Evolutionary conservation across 164 flowering plant genomes (phyloP).

Genomic region (Berberis thunbergii): DNA sequence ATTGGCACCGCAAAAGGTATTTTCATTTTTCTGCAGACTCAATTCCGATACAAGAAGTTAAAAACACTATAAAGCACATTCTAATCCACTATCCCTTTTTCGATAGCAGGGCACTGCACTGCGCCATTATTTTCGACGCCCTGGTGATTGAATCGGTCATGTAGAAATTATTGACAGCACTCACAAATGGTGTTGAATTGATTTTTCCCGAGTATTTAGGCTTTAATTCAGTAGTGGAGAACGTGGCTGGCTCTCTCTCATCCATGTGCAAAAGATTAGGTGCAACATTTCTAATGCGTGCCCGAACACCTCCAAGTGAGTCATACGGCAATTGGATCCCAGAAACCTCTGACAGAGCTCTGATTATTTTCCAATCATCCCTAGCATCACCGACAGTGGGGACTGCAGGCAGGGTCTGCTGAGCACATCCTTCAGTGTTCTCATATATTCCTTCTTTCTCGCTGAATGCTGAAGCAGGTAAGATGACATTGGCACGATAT

Average conservation of each 20-base stretch:
- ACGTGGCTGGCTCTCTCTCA: slow-evolving; percentile 60
- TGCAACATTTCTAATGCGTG: slow-evolving; percentile 69
- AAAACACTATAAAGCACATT: slow-evolving; percentile 11
- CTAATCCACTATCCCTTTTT: slow-evolving; percentile 40
- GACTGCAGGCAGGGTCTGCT: slow-evolving; percentile 86
- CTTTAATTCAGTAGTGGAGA: slow-evolving; percentile 31
- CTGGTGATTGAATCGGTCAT: slow-evolving; percentile 93
- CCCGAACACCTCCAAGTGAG: slow-evolving; percentile 38
- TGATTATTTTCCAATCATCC: slow-evolving; percentile 96
- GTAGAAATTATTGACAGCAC: slow-evolving; percentile 76
- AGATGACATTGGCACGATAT: slow-evolving; percentile 86
- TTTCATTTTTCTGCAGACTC: too few species aligned
- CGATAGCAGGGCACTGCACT: slow-evolving; percentile 59
- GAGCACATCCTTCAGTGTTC: slow-evolving; percentile 90
- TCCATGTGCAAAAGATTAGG: slow-evolving; percentile 71
- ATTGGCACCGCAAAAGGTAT: too few species aligned
- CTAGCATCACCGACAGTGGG: slow-evolving; percentile 98
- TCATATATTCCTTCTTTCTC: slow-evolving; percentile 93
- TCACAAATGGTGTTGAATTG: slow-evolving; percentile 31
- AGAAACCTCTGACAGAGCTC: slow-evolving; percentile 87
- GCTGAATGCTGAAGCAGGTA: slow-evolving; percentile 85
- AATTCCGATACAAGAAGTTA: neutral
- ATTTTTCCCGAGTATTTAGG: slow-evolving; percentile 38
- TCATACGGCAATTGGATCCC: slow-evolving; percentile 67
- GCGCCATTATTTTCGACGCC: slow-evolving; percentile 99